Evolutionary conservation across 2,329 filamentous ascomycete genomes (phyloP), one percentile per base, ranked within the genome.

Genomic region (Beauveria australis): DNA sequence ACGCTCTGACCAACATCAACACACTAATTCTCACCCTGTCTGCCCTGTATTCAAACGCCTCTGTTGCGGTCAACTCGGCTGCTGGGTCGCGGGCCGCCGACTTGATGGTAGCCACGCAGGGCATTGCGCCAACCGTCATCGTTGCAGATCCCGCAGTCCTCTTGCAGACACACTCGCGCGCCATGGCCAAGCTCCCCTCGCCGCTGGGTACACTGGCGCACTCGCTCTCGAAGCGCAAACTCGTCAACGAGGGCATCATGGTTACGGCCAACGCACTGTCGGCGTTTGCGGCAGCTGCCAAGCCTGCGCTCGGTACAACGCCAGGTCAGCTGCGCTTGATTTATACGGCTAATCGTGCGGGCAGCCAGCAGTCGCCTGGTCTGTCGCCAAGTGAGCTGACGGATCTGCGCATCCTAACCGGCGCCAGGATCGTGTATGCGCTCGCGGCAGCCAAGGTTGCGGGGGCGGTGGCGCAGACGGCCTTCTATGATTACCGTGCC

Each of bases 31-130:
- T 95, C 62, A 91, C 91, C 0, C 80, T 99, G 61, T 86, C 88
- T 1, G 92, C 92, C 0, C 81, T 99, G 9, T 96, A 87, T 74
- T 88, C 86, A 24, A 94, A 96, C 71, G 82, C 91, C 19, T 94
- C 91, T 0, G 76, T 99, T 22, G 91, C 92, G 28, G 82, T 99
- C 68, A 97, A 91, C 75, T 94, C 92, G 0, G 92, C 96, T 28
- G 89, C 92, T 18, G 89, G 89, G 7, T n/a, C 47, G 3, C 81
- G 84, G 41, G 84, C 84, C 12, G 80, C 89, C 14, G 86, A 94
- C 69, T 80, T 97, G 43, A 78, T 80, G 19, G 75, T 92, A 24
- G 91, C 91, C 24, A 89, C 89, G 24, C 83, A 86, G 62, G 86
- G 86, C 52, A 79, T 95, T 44, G 83, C 89, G 1, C 93, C 93